These are phyloP conservation scores for Colletotrichum eleusines DNA, from an alignment of 2,329 filamentous ascomycete genomes.

Conservation along the genomic window DNA sequence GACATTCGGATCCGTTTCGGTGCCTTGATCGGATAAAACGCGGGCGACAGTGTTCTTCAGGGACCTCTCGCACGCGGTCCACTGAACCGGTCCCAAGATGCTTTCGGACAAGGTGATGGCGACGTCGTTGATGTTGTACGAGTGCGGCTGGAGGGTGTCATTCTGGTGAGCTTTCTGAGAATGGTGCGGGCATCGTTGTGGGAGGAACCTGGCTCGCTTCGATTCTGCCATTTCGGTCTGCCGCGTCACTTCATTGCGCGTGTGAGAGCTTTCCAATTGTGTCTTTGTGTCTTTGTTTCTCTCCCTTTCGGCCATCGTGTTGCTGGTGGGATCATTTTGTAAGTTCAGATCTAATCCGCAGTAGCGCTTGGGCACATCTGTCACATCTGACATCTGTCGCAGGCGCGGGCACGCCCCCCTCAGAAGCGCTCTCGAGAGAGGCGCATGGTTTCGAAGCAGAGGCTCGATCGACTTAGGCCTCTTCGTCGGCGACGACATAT, in stretches of 20 bases:
- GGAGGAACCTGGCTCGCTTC: slow-evolving; percentile 17
- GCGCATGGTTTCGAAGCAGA: slow-evolving; percentile 27
- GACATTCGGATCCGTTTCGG: slow-evolving; percentile 16
- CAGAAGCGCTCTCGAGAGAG: slow-evolving; percentile 8
- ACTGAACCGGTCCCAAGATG: slow-evolving; percentile 23
- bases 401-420: slow-evolving; percentile 28
- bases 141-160: slow-evolving; percentile 5
- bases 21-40: slow-evolving; percentile 25
- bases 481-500: background rate
- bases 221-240: slow-evolving; percentile 23
- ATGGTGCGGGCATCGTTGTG: slow-evolving; percentile 26
- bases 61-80: slow-evolving; percentile 25
- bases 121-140: slow-evolving; percentile 34
- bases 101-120: slow-evolving; percentile 32
- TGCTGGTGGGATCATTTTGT: slow-evolving; percentile 18
- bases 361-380: slow-evolving; percentile 27
- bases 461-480: slow-evolving; percentile 5
- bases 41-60: slow-evolving; percentile 27
- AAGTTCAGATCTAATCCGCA: background rate
- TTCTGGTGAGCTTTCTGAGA: slow-evolving; percentile 6
- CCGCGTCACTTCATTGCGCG: background rate
- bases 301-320: background rate
- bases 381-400: slow-evolving; percentile 30
- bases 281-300: background rate
- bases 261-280: background rate